Evolutionary conservation across 2,329 filamentous ascomycete genomes (phyloP).

Genomic region (Macrophomina pseudophaseolina): DNA sequence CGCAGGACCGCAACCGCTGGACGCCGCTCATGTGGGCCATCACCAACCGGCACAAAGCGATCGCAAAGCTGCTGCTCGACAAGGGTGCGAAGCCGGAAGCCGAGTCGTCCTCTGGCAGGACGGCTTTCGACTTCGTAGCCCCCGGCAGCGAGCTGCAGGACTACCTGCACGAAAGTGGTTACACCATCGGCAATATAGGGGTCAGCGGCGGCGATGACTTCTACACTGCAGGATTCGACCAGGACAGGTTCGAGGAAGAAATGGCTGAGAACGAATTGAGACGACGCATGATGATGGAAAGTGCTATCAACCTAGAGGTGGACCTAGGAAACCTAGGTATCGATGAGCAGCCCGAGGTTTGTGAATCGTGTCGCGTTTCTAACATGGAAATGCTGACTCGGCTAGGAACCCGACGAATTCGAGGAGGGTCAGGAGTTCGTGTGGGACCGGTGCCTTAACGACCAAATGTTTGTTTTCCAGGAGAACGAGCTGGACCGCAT

Average conservation of each 20-base stretch:
- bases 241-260: constrained; percentile 95
- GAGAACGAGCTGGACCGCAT: constrained; percentile 91
- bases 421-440: constrained; percentile 94
- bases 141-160: constrained; percentile 96
- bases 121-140: constrained; percentile 92
- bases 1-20: constrained; percentile 96
- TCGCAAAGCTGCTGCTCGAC: constrained; percentile 90
- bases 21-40: constrained; percentile 99
- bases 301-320: constrained; percentile 93
- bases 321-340: constrained; percentile 94
- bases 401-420: constrained; percentile 66
- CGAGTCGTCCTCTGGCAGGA: constrained; percentile 91
- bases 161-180: constrained; percentile 93
- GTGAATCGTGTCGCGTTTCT: constrained; percentile 31
- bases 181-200: constrained; percentile 80
- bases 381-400: not conserved
- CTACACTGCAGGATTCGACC: constrained; percentile 88
- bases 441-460: constrained; percentile 91
- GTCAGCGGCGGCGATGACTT: constrained; percentile 79
- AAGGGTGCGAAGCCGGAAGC: constrained; percentile 94
- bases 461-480: constrained; percentile 99
- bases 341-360: constrained; percentile 90
- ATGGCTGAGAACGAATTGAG: constrained; percentile 96
- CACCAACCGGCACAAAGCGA: constrained; percentile 96
- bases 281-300: constrained; percentile 98